Conservation (phyloP, 257 asterid species). For the Penstemon newberryi region DNA sequence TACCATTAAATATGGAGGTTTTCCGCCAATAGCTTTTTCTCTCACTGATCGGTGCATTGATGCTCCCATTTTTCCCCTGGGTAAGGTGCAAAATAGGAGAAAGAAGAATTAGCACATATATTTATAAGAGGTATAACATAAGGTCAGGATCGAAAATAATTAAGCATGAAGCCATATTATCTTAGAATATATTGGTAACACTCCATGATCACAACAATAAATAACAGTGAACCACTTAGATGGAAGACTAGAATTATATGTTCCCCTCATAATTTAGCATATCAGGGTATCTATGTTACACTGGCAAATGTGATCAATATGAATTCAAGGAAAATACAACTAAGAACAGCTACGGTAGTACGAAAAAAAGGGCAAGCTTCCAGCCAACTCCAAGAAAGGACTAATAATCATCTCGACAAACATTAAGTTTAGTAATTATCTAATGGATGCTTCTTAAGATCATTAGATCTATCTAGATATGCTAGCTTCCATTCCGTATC, state of each 20-base stretch:
- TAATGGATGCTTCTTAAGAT: background rate
- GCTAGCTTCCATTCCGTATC: too few species aligned
- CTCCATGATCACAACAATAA: constrained; percentile 11
- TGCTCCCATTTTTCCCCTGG: constrained; percentile 84
- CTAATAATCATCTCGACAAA: background rate
- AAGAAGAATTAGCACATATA: constrained; percentile 9
- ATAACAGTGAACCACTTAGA: background rate
- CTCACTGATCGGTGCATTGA: constrained; percentile 54
- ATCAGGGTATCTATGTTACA: background rate
- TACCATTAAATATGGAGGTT: constrained; percentile 78
- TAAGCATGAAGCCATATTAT: background rate
- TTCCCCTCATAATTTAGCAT: background rate
- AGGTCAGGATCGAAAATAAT: background rate
- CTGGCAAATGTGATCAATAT: background rate
- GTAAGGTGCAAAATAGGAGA: constrained; percentile 15
- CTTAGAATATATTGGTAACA: constrained; percentile 3
- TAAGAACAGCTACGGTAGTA: background rate
- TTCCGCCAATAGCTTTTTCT: constrained; percentile 53
- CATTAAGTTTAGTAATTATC: background rate
- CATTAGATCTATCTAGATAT: too few species aligned
- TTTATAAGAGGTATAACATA: background rate
- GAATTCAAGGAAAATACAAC: background rate
- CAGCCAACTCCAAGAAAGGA: constrained; percentile 2
- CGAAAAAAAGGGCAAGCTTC: background rate
- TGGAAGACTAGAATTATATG: background rate